Evolutionary conservation across 1,284 basidiomycete genomes (phyloP).

Genomic region (Trametes hirsuta): DNA sequence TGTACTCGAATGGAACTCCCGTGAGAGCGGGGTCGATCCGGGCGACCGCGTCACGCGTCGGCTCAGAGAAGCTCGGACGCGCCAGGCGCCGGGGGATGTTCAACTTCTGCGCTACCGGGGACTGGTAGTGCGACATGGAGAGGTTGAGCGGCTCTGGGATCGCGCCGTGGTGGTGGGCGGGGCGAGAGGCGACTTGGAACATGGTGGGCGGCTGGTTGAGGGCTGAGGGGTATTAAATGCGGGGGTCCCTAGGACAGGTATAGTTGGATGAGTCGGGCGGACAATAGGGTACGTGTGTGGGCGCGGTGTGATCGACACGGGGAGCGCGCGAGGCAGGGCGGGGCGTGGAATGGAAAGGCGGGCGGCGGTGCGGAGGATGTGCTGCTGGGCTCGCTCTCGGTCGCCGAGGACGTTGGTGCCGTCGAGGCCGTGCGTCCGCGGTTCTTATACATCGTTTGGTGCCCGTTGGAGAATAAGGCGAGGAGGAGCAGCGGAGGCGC

Average conservation of each 20-base stretch:
- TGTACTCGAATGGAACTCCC: conserved; percentile 41
- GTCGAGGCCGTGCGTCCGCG: neutral
- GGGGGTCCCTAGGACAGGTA: conserved; percentile 18
- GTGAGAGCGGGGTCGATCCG: conserved; percentile 41
- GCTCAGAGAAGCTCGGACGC: conserved; percentile 36
- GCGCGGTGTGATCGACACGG: conserved; percentile 26
- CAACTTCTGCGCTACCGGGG: conserved; percentile 30
- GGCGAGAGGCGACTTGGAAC: conserved; percentile 39
- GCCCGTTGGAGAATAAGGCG: conserved; percentile 32
- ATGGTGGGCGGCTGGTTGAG: conserved; percentile 19
- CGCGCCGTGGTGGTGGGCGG: conserved; percentile 24
- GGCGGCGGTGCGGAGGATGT: conserved; percentile 5
- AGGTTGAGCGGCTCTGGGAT: conserved; percentile 31
- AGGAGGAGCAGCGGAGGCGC: neutral
- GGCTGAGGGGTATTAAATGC: conserved; percentile 14
- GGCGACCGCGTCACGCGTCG: conserved; percentile 35
- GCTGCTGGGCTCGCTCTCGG: conserved; percentile 11
- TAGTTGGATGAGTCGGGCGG: conserved; percentile 18
- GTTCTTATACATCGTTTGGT: conserved; percentile 30
- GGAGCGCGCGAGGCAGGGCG: conserved; percentile 19
- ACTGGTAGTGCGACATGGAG: conserved; percentile 27
- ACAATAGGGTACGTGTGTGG: conserved; percentile 23
- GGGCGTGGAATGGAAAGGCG: neutral
- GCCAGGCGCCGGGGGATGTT: conserved; percentile 44
- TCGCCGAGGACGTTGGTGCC: conserved; percentile 10